Base-by-base conservation (phyloP, 345 rosid genomes). In the Salix purpurea region DNA sequence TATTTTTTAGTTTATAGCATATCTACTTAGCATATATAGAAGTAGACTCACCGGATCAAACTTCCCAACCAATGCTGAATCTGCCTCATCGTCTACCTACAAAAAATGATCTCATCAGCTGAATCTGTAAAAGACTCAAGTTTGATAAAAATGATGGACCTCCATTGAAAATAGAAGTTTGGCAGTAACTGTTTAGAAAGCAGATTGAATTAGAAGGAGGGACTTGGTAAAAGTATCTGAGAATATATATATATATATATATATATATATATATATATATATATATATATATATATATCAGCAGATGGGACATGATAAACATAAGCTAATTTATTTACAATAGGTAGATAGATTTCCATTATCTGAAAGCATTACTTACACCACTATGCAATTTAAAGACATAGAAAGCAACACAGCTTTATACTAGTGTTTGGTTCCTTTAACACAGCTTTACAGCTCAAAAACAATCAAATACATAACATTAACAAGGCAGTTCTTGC, bases 51-150 rank as follows among this genome's bases (percentile, higher is more conserved):
- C 91, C 84, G 16, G 54, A 71, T 81, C 85, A 65, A 80, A 82
- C 74, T 80, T 85, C 78, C 81, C 76, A 23, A 82, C 84, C 76
- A 61, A 32, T 30, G 78, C 78, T 54, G 91, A 85, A 81, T 83
- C 85, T 42, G 86, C 89, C 71, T 80, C 88, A 18, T 78, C 86
- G 37, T 83, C 88, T 74, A 83, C 84, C 91, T 88, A 60, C 70
- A 78, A 65, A 37, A 26, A 71, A 39, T 12, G 37, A 68, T 16
- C 23, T 15, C 62, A 19, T 60, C 40, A 72, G 24, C 69, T 70
- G n/a, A 67, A 65, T 24, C 24, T 26, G 34, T 7, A 13, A 26
- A 46, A 75, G 26, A 39, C 16, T 18, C 15, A 61, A 71, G n/a
- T 42, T 66, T 62, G 18, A 30, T 19, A 16, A 32, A 74, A 19